Evolutionary conservation across 768 basidiomycete species (phyloP), one percentile per base, ranked within the genome.

Genomic region (Russula sp.): DNA sequence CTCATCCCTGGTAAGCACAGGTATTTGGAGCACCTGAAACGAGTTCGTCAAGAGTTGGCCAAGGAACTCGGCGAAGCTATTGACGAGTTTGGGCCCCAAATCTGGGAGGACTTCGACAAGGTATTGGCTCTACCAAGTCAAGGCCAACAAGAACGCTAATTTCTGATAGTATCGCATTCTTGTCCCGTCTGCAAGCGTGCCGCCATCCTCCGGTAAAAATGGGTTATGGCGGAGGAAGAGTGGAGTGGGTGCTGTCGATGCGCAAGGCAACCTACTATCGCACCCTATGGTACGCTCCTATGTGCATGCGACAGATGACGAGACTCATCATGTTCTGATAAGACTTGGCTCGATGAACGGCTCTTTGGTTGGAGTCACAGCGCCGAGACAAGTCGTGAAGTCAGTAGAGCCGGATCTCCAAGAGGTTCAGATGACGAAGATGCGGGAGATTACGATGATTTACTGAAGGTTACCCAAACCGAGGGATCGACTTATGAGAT

Each of bases 291-390:
- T 79, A 59, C 76, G 81, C 74, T 56, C 65, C 73, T 29, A 2
- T 38, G 47, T 48, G 47, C 16, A n/a, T 54, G 20, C 13, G 32
- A 42, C 50, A 11, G 29, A 39, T 36, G 18, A 36, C 41, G 35
- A 42, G 35, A 18, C 43, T 52, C 42, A 58, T 35, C 34, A 4
- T 9, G 35, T 22, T 47, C 25, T 36, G 42, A 51, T 29, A 70
- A 83, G 76, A 85, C 87, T 35, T 94, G 92, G 92, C 80, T 95
- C 22, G 93, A 96, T 69, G 93, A 95, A 73, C 84, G 89, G 14
- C 79, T 96, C 32, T 96, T 95, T 69, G 93, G 93, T 42, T 95
- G 90, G 93, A 85, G 85, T 72, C 79, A 80, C 57, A 90, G 87
- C 67, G 80, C 87, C 3, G 56, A 53, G 56, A 74, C 73, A 41